These are phyloP conservation scores for Smithsoniella earleae DNA, from an alignment of 163 green algal species.

Conservation along the genomic window DNA sequence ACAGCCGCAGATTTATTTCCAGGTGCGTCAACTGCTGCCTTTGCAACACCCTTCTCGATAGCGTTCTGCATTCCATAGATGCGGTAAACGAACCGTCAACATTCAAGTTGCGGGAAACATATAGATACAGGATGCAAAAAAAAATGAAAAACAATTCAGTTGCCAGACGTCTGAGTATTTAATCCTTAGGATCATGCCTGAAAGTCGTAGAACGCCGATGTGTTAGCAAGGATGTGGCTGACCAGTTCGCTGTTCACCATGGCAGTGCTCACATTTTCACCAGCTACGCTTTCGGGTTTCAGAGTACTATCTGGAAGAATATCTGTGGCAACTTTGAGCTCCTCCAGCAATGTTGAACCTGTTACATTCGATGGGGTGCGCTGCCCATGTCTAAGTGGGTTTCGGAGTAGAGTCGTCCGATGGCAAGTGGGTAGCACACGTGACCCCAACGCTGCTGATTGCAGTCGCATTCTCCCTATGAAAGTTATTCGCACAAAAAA, in stretches of 20 bases:
- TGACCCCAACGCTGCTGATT: too few species aligned
- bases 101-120: not conserved
- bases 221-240: conserved; percentile 28
- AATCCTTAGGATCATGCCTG: not conserved
- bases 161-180: not conserved
- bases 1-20: not conserved
- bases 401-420: too few species aligned
- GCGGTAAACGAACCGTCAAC: not conserved
- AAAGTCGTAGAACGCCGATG: conserved; percentile 27
- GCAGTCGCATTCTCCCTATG: too few species aligned
- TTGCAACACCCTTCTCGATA: conserved; percentile 24
- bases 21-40: not conserved
- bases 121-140: not conserved
- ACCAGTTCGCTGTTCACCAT: conserved; percentile 9
- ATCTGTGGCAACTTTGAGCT: too few species aligned
- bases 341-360: too few species aligned
- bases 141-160: not conserved
- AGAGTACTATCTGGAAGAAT: too few species aligned
- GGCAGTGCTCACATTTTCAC: too few species aligned
- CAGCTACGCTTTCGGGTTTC: too few species aligned
- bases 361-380: too few species aligned
- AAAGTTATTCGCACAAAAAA: too few species aligned
- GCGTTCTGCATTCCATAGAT: conserved; percentile 1
- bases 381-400: too few species aligned
- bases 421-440: too few species aligned